These are phyloP conservation scores for Solanum chiquidenum DNA, from an alignment of 257 asterid genomes.

Conservation along the genomic window DNA sequence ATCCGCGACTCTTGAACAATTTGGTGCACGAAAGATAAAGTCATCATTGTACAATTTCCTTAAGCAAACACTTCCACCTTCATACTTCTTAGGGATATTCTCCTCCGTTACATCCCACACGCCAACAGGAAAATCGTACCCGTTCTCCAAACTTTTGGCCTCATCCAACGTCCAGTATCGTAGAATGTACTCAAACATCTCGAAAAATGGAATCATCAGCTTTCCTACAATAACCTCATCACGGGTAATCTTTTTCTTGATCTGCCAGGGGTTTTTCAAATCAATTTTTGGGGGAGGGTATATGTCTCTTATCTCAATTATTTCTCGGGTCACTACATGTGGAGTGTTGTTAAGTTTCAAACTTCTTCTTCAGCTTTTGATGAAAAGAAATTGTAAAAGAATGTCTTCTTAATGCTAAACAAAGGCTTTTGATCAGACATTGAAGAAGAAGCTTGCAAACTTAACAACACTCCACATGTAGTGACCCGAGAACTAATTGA, in stretches of 20 bases:
- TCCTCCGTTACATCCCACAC: conserved; percentile 40
- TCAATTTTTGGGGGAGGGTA: conserved; percentile 17
- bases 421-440: too few relatives aligned
- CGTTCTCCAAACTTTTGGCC: conserved; percentile 18
- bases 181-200: conserved; percentile 26
- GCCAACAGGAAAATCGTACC: conserved; percentile 11
- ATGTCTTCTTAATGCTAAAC: too few relatives aligned
- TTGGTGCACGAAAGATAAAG: conserved; percentile 18
- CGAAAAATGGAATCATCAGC: too few relatives aligned
- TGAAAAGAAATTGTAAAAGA: too few relatives aligned
- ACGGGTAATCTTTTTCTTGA: conserved; percentile 5
- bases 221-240: not conserved
- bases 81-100: conserved; percentile 14
- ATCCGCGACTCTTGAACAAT: conserved; percentile 18
- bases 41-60: conserved; percentile 15
- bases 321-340: not conserved
- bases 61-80: conserved; percentile 4
- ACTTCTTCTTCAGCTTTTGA: not conserved
- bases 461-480: too few relatives aligned
- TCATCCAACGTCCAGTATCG: conserved; percentile 30
- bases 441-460: too few relatives aligned
- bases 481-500: too few relatives aligned
- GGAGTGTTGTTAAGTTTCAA: not conserved
- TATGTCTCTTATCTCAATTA: conserved; percentile 36
- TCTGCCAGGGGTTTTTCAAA: conserved; percentile 28